Percentiles rank a stretch among this genome's conserved stretches.
Conservation (phyloP, 768 basidiomycete species). For the Galerina marginata region DNA sequence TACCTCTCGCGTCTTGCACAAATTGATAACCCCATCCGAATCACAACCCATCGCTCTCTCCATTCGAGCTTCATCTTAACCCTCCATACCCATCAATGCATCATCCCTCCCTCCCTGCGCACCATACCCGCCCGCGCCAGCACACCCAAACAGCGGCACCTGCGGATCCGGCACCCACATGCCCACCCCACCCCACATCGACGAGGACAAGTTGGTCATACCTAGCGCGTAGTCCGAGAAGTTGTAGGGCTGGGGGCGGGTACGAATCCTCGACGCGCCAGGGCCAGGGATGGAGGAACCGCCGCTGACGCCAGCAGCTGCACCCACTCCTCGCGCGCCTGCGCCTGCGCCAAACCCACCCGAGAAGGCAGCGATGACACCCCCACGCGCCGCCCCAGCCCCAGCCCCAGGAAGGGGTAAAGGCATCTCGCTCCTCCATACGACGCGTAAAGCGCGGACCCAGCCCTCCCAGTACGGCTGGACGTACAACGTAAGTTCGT, state of each 20-base stretch:
- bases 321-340: background rate
- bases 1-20: constrained; percentile 62
- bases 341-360: background rate
- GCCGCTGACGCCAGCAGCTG: too few species aligned
- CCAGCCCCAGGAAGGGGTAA: too few species aligned
- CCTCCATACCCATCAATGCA: constrained; percentile 47
- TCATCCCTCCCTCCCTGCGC: too few species aligned
- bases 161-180: background rate
- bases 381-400: background rate
- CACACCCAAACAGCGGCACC: background rate
- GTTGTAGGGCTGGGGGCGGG: too few species aligned
- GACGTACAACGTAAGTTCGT: constrained; percentile 45
- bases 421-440: background rate
- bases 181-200: constrained; percentile 2
- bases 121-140: background rate
- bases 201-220: constrained; percentile 2
- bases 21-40: constrained; percentile 57
- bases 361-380: background rate
- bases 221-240: too few species aligned
- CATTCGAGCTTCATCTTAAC: too few species aligned
- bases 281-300: too few species aligned
- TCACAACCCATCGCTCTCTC: constrained; percentile 67
- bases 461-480: constrained; percentile 65
- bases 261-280: too few species aligned
- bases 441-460: constrained; percentile 54